Conservation (phyloP, 2,329 filamentous ascomycete species). For the Trichocomaceae sp. region DNA sequence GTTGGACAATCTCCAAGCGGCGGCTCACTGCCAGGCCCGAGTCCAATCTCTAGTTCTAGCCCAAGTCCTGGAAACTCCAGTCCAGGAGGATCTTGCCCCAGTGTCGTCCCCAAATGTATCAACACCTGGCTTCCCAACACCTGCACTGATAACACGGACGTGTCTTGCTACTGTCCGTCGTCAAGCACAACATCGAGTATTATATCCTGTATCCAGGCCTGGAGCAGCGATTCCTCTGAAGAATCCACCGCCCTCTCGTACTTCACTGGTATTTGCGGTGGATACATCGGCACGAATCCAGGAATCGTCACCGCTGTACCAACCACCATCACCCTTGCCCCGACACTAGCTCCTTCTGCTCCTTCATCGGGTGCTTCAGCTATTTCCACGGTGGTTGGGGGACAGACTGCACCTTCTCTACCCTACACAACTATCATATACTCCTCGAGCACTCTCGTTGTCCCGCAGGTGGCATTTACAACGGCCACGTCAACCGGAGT, state of each 20-base stretch:
- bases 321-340: constrained; percentile 49
- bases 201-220: constrained; percentile 72
- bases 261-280: constrained; percentile 86
- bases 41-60: constrained; percentile 11
- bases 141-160: constrained; percentile 79
- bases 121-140: constrained; percentile 75
- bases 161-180: constrained; percentile 79
- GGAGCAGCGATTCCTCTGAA: constrained; percentile 60
- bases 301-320: constrained; percentile 72
- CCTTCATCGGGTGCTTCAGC: constrained; percentile 29
- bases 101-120: constrained; percentile 76
- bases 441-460: constrained; percentile 37
- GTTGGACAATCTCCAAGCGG: neutral
- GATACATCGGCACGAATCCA: constrained; percentile 69
- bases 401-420: constrained; percentile 16
- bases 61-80: constrained; percentile 13
- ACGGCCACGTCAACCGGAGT: constrained; percentile 25
- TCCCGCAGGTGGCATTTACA: constrained; percentile 40
- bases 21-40: neutral
- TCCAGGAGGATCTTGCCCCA: constrained; percentile 46
- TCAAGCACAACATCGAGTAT: constrained; percentile 68
- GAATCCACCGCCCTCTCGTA: constrained; percentile 67
- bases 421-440: constrained; percentile 38
- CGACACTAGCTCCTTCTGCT: constrained; percentile 36
- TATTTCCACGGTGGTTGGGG: constrained; percentile 23